Evolutionary conservation across 305 asterid species (phyloP).

Genomic region (Andrographis paniculata): DNA sequence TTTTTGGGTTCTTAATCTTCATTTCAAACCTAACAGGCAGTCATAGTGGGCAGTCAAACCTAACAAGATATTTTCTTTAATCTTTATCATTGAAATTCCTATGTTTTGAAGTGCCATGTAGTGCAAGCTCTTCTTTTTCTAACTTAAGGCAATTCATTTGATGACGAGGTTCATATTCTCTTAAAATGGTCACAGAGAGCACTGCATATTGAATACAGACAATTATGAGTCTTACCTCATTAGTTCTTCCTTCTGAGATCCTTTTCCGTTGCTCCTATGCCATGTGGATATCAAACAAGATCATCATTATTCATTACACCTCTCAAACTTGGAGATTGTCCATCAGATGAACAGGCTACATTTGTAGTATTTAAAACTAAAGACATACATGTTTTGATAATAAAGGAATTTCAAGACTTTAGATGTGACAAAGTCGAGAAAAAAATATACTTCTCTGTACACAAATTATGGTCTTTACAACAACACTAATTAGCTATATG

Average conservation of each 20-base stretch:
- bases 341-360: too few relatives aligned
- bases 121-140: too few relatives aligned
- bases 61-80: too few relatives aligned
- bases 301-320: conserved; percentile 14
- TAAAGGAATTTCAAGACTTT: not conserved
- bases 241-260: conserved; percentile 53
- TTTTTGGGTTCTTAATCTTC: too few relatives aligned
- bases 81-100: too few relatives aligned
- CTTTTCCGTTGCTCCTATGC: conserved; percentile 40
- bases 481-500: not conserved
- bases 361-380: not conserved
- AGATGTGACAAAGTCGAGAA: not conserved
- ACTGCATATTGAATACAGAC: not conserved
- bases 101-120: too few relatives aligned
- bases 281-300: conserved; percentile 16
- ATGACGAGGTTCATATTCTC: conserved; percentile 9
- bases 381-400: too few relatives aligned
- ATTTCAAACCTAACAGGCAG: too few relatives aligned
- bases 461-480: not conserved
- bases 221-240: conserved; percentile 44
- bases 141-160: not conserved
- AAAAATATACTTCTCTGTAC: not conserved
- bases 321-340: conserved; percentile 5
- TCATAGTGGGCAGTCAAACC: too few relatives aligned
- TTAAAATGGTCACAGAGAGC: conserved; percentile 4